Conservation (phyloP, 2,329 filamentous ascomycete species). For the Ceratocystis lukuohia region DNA sequence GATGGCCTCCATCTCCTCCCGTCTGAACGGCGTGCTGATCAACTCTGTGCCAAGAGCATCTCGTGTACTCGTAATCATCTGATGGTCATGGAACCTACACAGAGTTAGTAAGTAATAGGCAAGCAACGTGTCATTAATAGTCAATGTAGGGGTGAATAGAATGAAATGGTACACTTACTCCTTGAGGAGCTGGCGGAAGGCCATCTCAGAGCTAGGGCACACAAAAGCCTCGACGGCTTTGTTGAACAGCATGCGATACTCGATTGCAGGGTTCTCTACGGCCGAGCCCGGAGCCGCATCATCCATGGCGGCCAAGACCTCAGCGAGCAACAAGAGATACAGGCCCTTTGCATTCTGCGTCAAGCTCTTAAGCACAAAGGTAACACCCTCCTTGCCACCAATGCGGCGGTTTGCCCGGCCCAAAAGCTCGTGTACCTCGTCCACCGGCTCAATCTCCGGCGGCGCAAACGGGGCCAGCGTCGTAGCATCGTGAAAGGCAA, state of each 20-base stretch:
- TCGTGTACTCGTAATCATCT: slow-evolving; percentile 85
- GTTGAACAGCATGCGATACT: slow-evolving; percentile 84
- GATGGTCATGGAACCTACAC: slow-evolving; percentile 78
- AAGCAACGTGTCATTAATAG: slow-evolving; percentile 25
- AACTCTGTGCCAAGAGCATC: slow-evolving; percentile 77
- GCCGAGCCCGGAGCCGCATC: slow-evolving; percentile 19
- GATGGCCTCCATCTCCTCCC: slow-evolving; percentile 78
- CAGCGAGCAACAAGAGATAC: slow-evolving; percentile 71
- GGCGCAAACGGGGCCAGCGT: slow-evolving; percentile 59
- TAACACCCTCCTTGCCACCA: slow-evolving; percentile 81
- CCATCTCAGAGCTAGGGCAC: slow-evolving; percentile 79
- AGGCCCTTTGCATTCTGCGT: slow-evolving; percentile 84
- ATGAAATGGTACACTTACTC: slow-evolving; percentile 44
- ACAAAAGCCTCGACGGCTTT: slow-evolving; percentile 96
- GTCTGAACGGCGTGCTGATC: slow-evolving; percentile 69
- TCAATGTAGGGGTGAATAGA: neutral
- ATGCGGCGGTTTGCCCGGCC: slow-evolving; percentile 66
- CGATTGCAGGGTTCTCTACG: slow-evolving; percentile 49
- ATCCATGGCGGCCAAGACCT: slow-evolving; percentile 58
- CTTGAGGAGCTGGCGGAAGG: slow-evolving; percentile 83
- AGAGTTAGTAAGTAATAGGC: neutral
- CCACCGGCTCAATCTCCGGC: slow-evolving; percentile 65
- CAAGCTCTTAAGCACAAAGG: slow-evolving; percentile 77
- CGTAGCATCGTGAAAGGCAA: slow-evolving; percentile 86
- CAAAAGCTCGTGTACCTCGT: slow-evolving; percentile 77